Conservation (phyloP, 208 protist genomes). For the Phytomonas serpens region DNA sequence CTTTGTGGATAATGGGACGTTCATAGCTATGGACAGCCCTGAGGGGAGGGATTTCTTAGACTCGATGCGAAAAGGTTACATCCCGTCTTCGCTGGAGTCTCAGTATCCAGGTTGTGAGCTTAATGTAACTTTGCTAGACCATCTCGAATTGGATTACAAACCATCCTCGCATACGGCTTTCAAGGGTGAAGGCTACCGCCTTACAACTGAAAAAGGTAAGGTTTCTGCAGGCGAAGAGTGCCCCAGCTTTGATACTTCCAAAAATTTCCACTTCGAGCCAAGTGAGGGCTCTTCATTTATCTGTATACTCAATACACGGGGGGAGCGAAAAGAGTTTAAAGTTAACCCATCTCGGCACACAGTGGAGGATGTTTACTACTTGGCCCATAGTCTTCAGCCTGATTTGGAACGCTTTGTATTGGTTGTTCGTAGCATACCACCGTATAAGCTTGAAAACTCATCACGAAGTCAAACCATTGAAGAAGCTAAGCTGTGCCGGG, state of each 20-base stretch:
- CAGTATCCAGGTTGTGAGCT: slow-evolving; percentile 61
- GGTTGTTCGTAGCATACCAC: slow-evolving; percentile 59
- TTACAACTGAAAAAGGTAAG: slow-evolving; percentile 12
- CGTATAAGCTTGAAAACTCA: slow-evolving; percentile 30
- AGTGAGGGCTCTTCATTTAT: slow-evolving; percentile 46
- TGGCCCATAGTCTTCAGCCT: slow-evolving; percentile 39
- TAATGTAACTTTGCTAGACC: slow-evolving; percentile 49
- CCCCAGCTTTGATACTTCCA: slow-evolving; percentile 9
- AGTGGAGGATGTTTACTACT: slow-evolving; percentile 59
- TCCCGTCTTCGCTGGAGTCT: slow-evolving; percentile 36
- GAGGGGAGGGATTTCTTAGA: slow-evolving; percentile 41
- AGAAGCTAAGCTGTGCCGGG: slow-evolving; percentile 45
- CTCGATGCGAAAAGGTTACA: slow-evolving; percentile 44
- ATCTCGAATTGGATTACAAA: slow-evolving; percentile 32
- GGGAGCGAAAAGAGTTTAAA: slow-evolving; percentile 46
- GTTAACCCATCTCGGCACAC: slow-evolving; percentile 72
- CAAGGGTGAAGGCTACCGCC: slow-evolving; percentile 43
- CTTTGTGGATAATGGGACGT: slow-evolving; percentile 33
- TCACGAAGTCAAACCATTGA: slow-evolving; percentile 37
- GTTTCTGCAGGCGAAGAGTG: neutral
- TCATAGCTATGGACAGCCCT: slow-evolving; percentile 35
- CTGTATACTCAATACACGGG: slow-evolving; percentile 50
- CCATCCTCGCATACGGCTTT: slow-evolving; percentile 44
- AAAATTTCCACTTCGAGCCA: slow-evolving; percentile 24
- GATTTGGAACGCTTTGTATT: slow-evolving; percentile 32